phyloP scores from a whole-genome alignment of 495 filamentous ascomycete species.

The Entonaema liquescens region DNA sequence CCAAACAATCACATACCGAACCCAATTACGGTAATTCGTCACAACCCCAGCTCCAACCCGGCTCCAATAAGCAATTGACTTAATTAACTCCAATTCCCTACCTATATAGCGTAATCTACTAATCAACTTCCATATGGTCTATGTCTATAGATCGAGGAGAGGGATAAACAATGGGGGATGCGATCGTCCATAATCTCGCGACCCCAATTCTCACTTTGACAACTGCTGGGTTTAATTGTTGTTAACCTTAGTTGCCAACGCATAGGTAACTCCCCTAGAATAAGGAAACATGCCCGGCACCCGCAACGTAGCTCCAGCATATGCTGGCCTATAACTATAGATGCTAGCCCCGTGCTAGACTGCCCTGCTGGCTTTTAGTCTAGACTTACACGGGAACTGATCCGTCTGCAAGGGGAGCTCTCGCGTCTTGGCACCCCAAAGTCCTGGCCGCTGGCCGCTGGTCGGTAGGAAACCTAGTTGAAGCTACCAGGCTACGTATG shows the following conservation, averaged over 20 bases:
- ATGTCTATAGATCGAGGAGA: conserved; percentile 15
- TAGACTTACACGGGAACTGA: conserved; percentile 21
- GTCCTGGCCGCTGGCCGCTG: conserved; percentile 18
- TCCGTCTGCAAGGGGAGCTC: conserved; percentile 39
- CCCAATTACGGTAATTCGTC: conserved; percentile 29
- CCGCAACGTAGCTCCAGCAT: conserved; percentile 11
- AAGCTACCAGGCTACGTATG: conserved; percentile 3
- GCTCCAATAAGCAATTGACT: not conserved
- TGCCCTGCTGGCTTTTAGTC: conserved; percentile 6
- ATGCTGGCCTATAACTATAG: conserved; percentile 14
- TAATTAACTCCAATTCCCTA: not conserved
- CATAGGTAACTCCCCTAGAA: conserved; percentile 4
- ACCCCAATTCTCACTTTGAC: not conserved
- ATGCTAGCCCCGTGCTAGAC: conserved; percentile 8
- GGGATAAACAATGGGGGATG: conserved; percentile 25
- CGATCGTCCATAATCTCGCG: conserved; percentile 12
- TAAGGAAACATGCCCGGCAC: not conserved
- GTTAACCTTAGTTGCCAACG: conserved; percentile 32
- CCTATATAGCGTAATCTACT: not conserved
- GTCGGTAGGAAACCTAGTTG: too few relatives aligned
- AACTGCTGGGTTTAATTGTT: conserved; percentile 29
- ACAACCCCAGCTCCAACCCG: conserved; percentile 2
- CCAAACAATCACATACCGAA: conserved; percentile 29
- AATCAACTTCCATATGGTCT: too few relatives aligned
- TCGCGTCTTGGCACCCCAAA: conserved; percentile 32